Base-by-base conservation (phyloP, 768 basidiomycete species). In the Lyophyllum atratum region DNA sequence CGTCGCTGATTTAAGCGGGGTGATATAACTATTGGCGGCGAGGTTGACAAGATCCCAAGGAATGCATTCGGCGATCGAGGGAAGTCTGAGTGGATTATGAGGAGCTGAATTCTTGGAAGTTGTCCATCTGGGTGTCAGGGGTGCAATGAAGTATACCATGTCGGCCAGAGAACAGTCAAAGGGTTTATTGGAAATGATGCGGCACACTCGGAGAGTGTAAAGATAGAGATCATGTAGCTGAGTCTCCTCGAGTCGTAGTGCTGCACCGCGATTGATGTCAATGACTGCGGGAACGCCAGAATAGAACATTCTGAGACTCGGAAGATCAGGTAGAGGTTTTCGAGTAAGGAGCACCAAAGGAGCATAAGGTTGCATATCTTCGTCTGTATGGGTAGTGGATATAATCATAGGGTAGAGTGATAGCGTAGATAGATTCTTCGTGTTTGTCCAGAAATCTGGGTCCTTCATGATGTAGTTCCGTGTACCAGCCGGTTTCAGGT, bases 261-360 rank as follows among this genome's bases (percentile, higher is more conserved):
- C 80, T 1, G 76, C 75, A 15, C 76, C 83, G 52, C 74, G 80
- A 43, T 69, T 66, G 37, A 85, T 75, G 37, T 70, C 71, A 29
- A 88, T 71, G 1, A 62, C 67, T 26, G 79, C 66, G 0, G 80
- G 70, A 6, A 73, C 59, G 0, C 84, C 83, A 2, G 80, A 76
- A 50, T 80, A 80, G 70, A 87, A 93, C 6, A 93, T 68, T 46
- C 77, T 76, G 70, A 93, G 85, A 31, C 70, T 63, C 2, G 75
- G 66, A 21, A 93, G 64, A 22, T 71, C 63, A 2, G 92, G 90
- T 7, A 93, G 73, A 15, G 89, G 87, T 24, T 77, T 75, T 44
- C 86, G 80, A 8, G 90, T 89, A 39, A 94, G 74, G 33, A 94
- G 67, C 17, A 85, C 67, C 54, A 94, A 72, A 3, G 90, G 86